phyloP scores from a whole-genome alignment of 2,329 filamentous ascomycete species.

The Cladosporium colombiae region DNA sequence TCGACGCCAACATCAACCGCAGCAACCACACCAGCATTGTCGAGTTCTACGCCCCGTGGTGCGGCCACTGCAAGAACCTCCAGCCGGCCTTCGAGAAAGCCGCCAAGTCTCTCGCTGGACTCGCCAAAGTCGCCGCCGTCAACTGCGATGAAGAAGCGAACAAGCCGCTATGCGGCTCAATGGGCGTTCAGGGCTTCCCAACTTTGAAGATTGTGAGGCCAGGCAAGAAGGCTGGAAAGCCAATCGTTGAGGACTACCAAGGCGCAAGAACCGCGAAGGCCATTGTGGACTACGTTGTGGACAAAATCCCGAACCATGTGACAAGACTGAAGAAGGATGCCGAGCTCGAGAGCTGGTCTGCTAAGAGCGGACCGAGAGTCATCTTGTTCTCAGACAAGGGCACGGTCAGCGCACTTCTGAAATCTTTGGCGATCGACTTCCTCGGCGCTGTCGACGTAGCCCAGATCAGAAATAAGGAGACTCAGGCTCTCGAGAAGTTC shows the following conservation, averaged over 20 bases:
- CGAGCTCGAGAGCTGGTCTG: conserved; percentile 72
- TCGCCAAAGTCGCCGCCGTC: conserved; percentile 91
- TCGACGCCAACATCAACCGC: conserved; percentile 77
- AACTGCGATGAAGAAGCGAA: conserved; percentile 94
- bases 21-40: conserved; percentile 73
- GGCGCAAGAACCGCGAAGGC: conserved; percentile 79
- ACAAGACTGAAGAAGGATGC: conserved; percentile 76
- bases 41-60: conserved; percentile 93
- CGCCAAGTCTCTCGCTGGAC: conserved; percentile 81
- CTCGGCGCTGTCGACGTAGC: conserved; percentile 75
- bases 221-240: conserved; percentile 75
- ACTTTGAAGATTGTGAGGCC: conserved; percentile 92
- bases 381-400: conserved; percentile 94
- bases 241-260: conserved; percentile 86
- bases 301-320: conserved; percentile 91
- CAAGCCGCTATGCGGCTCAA: conserved; percentile 79
- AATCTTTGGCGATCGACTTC: conserved; percentile 87
- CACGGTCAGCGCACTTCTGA: conserved; percentile 77
- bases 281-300: conserved; percentile 81
- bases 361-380: conserved; percentile 74
- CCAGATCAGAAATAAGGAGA: conserved; percentile 82
- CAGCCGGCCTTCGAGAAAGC: conserved; percentile 95
- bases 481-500: conserved; percentile 69
- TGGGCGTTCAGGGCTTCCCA: conserved; percentile 92
- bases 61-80: conserved; percentile 93